Conservation (phyloP, 352 stramenopile species). For the Phytopythium vexans region DNA sequence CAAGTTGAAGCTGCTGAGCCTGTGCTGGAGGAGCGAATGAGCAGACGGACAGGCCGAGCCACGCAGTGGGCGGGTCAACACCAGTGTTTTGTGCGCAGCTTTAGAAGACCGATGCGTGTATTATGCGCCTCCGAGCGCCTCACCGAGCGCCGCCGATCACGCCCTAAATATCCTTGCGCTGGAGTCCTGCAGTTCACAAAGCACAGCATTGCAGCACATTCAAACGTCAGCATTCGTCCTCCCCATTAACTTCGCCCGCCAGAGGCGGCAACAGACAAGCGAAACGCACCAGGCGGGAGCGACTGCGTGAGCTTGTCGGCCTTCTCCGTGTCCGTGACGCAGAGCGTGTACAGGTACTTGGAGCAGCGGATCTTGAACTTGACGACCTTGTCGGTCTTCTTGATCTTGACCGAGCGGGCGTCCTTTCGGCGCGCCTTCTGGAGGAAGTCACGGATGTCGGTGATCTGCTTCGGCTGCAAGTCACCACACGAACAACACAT, state of each 20-base stretch:
- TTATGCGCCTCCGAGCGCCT: slow-evolving; percentile 37
- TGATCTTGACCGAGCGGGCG: slow-evolving; percentile 99
- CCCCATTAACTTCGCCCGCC: background rate
- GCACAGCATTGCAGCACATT: background rate
- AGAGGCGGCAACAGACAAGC: background rate
- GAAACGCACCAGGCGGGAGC: slow-evolving; percentile 91
- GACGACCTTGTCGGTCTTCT: slow-evolving; percentile 95
- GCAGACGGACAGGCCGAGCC: too few species aligned
- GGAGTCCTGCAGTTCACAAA: slow-evolving; percentile 51
- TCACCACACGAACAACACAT: slow-evolving; percentile 5
- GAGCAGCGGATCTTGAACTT: slow-evolving; percentile 99
- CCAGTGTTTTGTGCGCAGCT: slow-evolving; percentile 5
- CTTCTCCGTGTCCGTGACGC: slow-evolving; percentile 98
- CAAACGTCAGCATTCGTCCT: background rate
- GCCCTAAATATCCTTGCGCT: slow-evolving; percentile 91
- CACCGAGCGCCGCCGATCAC: slow-evolving; percentile 10
- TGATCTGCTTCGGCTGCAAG: slow-evolving; percentile 97
- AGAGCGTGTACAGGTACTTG: slow-evolving; percentile 99
- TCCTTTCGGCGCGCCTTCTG: slow-evolving; percentile 97
- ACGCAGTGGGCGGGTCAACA: too few species aligned
- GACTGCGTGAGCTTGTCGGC: slow-evolving; percentile 99
- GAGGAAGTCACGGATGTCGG: slow-evolving; percentile 99
- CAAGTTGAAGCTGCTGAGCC: too few species aligned
- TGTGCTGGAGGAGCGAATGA: too few species aligned
- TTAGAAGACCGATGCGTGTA: slow-evolving; percentile 80